phyloP scores from a whole-genome alignment of 345 rosid species.

The Toxicodendron radicans region DNA sequence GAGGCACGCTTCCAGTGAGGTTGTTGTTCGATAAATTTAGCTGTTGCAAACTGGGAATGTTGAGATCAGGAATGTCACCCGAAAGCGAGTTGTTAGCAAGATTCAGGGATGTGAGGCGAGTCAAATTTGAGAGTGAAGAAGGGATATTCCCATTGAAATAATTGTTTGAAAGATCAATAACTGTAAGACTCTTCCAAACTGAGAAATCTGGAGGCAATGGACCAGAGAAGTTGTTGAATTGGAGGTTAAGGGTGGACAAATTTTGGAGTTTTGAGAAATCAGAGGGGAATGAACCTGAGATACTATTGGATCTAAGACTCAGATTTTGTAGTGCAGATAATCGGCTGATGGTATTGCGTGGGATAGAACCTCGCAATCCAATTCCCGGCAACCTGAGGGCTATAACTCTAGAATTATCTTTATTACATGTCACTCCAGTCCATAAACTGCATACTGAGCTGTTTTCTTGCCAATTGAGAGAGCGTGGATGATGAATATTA shows the following conservation, averaged over 20 bases:
- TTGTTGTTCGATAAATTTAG: conserved; percentile 66
- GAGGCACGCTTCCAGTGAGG: conserved; percentile 63
- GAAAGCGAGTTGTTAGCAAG: conserved; percentile 74
- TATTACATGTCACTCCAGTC: conserved; percentile 76
- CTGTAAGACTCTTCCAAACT: conserved; percentile 57
- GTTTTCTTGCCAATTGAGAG: conserved; percentile 64
- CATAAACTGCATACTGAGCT: conserved; percentile 62
- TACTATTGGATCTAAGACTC: conserved; percentile 68
- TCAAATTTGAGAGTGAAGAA: conserved; percentile 46
- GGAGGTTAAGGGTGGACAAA: conserved; percentile 66
- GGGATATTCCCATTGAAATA: conserved; percentile 67
- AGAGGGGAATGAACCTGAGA: conserved; percentile 68
- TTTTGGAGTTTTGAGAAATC: conserved; percentile 56
- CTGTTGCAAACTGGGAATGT: conserved; percentile 47
- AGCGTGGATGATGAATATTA: conserved; percentile 52
- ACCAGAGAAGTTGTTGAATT: conserved; percentile 65
- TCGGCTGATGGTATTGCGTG: conserved; percentile 54
- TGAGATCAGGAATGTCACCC: conserved; percentile 64
- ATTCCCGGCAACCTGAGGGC: conserved; percentile 60
- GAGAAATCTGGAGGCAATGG: conserved; percentile 66
- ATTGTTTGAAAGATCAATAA: conserved; percentile 66
- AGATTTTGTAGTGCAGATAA: conserved; percentile 63
- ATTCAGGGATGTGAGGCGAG: conserved; percentile 49
- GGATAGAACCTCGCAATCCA: conserved; percentile 55
- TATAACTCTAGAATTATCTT: conserved; percentile 50